Evolutionary conservation across 192 early-diverging fungal genomes (phyloP), one percentile per base, ranked within the genome.

Genomic region (Piromyces sp.): DNA sequence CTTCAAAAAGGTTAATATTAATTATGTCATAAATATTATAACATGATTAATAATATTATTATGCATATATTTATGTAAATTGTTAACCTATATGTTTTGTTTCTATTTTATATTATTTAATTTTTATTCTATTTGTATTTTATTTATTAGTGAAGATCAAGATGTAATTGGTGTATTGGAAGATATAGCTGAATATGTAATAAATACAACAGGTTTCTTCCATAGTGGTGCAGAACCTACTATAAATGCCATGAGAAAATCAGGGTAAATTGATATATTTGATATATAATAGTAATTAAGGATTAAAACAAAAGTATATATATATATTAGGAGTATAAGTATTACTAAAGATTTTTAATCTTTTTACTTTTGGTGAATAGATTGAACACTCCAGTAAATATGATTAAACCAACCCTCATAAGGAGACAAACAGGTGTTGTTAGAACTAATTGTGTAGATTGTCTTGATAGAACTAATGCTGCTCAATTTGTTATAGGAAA

Each of bases 381-480:
- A 28, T 68, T 68, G 9, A 68, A 68, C n/a, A n/a, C 26, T 2
- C 51, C 51, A 3, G 51, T 68, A n/a, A 68, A 68, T 68, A n/a
- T n/a, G 26, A 68, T 68, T 5, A 68, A 68, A 17, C 51, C 19
- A 19, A 87, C 87, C 30, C 80, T 87, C 13, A 86, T 86, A 2
- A 86, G 84, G 30, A 85, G 87, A 15, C 97, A 98, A 85, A 89
- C 91, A 28, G 97, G 97, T 30, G 91, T 98, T 11, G 89, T 97
- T 7, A 89, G 97, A 26, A 97, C 95, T 81, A 99, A 99, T 83
- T 99, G 97, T 81, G 97, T 99, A 80, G 97, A 99, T 84, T 99
- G 97, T 87, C 83, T 99, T 29, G 97, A 99, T 86, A 92, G 97
- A 80, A 99, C 97, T 0, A 99, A 99, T 82, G 96, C 97, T 0